Evolutionary conservation across 352 stramenopile species (phyloP).

Genomic region (Globisporangium middletonii): DNA sequence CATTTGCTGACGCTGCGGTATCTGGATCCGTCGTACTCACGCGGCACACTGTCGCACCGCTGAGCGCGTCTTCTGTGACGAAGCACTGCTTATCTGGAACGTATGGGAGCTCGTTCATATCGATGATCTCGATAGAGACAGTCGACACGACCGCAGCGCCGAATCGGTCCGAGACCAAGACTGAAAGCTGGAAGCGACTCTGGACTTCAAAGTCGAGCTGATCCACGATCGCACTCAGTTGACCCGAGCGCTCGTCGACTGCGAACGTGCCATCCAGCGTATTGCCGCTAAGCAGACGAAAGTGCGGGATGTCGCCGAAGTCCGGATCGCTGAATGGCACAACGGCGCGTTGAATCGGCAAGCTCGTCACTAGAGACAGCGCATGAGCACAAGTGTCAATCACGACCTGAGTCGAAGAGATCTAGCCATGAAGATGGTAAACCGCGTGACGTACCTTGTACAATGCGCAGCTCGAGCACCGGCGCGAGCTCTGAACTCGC

Average conservation of each 20-base stretch:
- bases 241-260: neutral
- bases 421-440: neutral
- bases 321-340: slow-evolving; percentile 5
- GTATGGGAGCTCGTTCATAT: slow-evolving; percentile 4
- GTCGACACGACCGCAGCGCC: neutral
- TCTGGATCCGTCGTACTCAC: slow-evolving; percentile 2
- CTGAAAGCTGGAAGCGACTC: slow-evolving; percentile 2
- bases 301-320: slow-evolving; percentile 1
- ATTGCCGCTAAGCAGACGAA: slow-evolving; percentile 4
- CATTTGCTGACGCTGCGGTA: neutral
- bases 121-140: slow-evolving; percentile 1
- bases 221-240: slow-evolving; percentile 7
- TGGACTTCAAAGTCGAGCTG: slow-evolving; percentile 6
- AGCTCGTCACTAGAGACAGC: slow-evolving; percentile 3
- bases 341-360: neutral
- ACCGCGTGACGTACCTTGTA: slow-evolving; percentile 21
- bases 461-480: slow-evolving; percentile 27
- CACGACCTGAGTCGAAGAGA: too few relatives aligned
- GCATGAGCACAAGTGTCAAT: neutral
- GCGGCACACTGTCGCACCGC: slow-evolving; percentile 2
- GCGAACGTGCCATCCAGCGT: neutral
- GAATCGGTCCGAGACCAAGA: slow-evolving; percentile 1
- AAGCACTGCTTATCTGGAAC: slow-evolving; percentile 5
- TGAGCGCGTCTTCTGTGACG: slow-evolving; percentile 4
- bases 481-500: slow-evolving; percentile 13